Base-by-base conservation (phyloP, 495 filamentous ascomycete species). In the Gamarada debralockiae region DNA sequence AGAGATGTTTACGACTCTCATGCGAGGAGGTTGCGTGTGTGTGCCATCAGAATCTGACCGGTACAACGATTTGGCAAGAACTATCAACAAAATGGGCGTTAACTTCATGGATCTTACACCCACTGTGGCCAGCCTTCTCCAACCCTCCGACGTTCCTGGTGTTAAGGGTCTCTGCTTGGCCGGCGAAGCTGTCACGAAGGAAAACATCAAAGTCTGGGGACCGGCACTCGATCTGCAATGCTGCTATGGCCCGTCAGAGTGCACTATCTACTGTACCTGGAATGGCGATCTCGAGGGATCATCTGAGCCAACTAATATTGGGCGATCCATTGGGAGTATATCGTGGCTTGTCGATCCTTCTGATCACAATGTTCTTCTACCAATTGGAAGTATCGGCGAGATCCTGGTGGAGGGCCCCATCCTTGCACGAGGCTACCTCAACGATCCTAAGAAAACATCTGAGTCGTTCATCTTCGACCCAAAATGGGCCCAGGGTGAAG, bases 1-100 rank as follows among this genome's bases (percentile, higher is more conserved):
- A 50, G 89, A 92, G 59, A 86, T 89, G 3, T 90, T 92, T 69
- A 91, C 90, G 58, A 80, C 89, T 0, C 60, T 89, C 1, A 78
- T 82, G 51, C 73, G 84, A 36, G 85, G 86, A 1, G 68, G 68
- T 20, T 75, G 73, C 50, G 65, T 79, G 22, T 78, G 75, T 50
- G 57, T 79, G 15, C 75, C 74, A 2, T 75, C 72, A 2, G 57
- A 68, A 1, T 45, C 47, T 0, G 74, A 77, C 49, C 65, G 65
- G 18, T 49, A 75, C 17, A 48, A 60, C 21, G 63, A 65, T 25
- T 69, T 67, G 44, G 67, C 61, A 5, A 68, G 39, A 2, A 69
- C 71, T n/a, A 70, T 71, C 13, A 67, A 57, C 3, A n/a, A n/a
- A 9, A 62, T 64, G 47, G 50, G 58, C 0, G 71, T 67, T 7